Evolutionary conservation across 768 basidiomycete species (phyloP).

Genomic region (Serpula lacrymans): DNA sequence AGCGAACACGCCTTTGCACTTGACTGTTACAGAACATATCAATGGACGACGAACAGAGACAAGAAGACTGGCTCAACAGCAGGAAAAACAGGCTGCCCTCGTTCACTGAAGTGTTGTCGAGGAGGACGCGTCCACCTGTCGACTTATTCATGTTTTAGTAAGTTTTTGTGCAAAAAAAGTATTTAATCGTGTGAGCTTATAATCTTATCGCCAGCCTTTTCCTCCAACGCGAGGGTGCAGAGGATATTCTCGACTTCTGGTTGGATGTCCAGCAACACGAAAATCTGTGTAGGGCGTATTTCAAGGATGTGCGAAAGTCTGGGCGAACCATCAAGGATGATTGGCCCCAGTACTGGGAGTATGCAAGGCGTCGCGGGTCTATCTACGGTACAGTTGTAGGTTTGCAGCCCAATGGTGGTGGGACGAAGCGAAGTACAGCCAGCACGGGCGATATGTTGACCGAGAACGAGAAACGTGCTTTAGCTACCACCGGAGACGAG

Average conservation of each 20-base stretch:
- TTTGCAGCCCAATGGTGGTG: conserved; percentile 47
- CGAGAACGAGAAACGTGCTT: conserved; percentile 69
- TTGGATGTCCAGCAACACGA: conserved; percentile 99
- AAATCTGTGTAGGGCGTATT: conserved; percentile 96
- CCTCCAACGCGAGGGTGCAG: conserved; percentile 91
- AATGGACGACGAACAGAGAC: conserved; percentile 57
- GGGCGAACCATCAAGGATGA: conserved; percentile 91
- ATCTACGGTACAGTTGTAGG: conserved; percentile 92
- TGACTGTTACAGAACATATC: no score
- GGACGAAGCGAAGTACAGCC: conserved; percentile 73
- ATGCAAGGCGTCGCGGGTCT: conserved; percentile 86
- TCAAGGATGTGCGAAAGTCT: conserved; percentile 97
- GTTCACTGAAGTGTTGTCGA: conserved; percentile 86
- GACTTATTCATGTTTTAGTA: conserved; percentile 99
- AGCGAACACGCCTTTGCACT: conserved; percentile 4
- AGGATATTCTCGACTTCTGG: conserved; percentile 98
- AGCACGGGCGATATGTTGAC: conserved; percentile 72
- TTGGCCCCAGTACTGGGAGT: conserved; percentile 98
- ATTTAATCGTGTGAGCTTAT: conserved; percentile 2
- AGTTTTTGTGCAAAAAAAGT: conserved; percentile 34
- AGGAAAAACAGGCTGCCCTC: conserved; percentile 80
- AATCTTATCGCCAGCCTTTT: conserved; percentile 61
- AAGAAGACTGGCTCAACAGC: conserved; percentile 72
- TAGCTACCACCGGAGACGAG: conserved; percentile 45
- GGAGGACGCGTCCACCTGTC: conserved; percentile 90